Base-by-base conservation (phyloP, 2,329 filamentous ascomycete genomes). In the Trichoderma simmonsii region DNA sequence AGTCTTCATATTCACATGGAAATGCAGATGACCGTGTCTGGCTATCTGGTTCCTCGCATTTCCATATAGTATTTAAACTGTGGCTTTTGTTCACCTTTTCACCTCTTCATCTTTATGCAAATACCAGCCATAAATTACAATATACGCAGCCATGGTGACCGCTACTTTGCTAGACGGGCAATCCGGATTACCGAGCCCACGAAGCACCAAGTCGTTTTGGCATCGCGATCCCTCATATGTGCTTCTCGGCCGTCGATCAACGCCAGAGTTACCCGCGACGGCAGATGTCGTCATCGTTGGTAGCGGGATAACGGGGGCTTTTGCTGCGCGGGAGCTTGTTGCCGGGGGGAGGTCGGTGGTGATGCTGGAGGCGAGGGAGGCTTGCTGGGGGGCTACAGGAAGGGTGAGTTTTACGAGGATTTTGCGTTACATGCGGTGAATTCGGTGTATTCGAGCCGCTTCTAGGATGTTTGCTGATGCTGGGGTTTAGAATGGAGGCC, bases 301-400 rank as follows among this genome's bases (percentile, higher is more conserved):
- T 51, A 93, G 89, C 77, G 93, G 93, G 28, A 92, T 95, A 76
- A 92, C 92, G 2, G 93, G 92, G n/a, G 83, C 90, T 1, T 92
- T 91, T 80, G 91, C 90, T 0, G 91, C 91, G 4, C 86, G 89
- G 74, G 89, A 88, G 77, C 83, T 93, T 66, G 86, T 82, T 77
- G 85, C 83, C 71, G 82, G 80, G 51, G 83, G 85, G 6, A 82
- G 86, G 72, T 84, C 82, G n/a, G 86, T 94, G 8, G 84, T 95
- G 6, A 86, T 95, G 83, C 84, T 95, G 6, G 93, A 95, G 81
- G 93, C 93, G 15, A 86, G 93, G 76, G 92, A 95, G 83, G 92
- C 90, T 4, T 95, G 92, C 78, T 94, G 89, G 88, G 93, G 93
- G 21, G 93, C 93, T n/a, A 95, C 92, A 1, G 92, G 93, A n/a